Conservation (phyloP, 345 rosid species). For the Syzygium grande region DNA sequence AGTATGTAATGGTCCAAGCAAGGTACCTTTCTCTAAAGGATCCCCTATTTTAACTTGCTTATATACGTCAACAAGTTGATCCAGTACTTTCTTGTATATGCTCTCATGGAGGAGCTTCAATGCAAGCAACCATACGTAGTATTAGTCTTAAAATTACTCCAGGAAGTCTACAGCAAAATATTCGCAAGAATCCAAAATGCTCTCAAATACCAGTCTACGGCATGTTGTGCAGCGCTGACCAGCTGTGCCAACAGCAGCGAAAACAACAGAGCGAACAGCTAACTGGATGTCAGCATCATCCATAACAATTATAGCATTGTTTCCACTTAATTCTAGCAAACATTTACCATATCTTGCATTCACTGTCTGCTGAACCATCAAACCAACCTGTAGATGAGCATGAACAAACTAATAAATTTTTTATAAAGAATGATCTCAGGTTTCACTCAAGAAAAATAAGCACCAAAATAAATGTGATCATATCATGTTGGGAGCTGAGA, state of each 20-base stretch:
- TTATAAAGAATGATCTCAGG: not conserved
- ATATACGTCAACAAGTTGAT: constrained; percentile 67
- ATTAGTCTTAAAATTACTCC: not conserved
- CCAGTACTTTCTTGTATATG: constrained; percentile 56
- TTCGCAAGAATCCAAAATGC: not conserved
- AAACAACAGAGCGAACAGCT: constrained; percentile 81
- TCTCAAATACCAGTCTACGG: constrained; percentile 79
- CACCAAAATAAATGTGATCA: not conserved
- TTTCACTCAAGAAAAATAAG: not conserved
- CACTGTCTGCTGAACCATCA: constrained; percentile 71
- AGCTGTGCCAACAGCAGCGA: constrained; percentile 98
- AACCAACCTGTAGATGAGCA: constrained; percentile 58
- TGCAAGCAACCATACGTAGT: constrained; percentile 8
- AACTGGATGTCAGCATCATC: constrained; percentile 81
- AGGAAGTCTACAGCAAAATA: not conserved
- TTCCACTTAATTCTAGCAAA: constrained; percentile 90
- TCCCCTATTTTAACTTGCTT: constrained; percentile 88
- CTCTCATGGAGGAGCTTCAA: constrained; percentile 84
- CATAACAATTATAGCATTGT: constrained; percentile 93
- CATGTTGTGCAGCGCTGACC: constrained; percentile 99
- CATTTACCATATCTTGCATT: constrained; percentile 82
- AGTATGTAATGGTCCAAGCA: constrained; percentile 89
- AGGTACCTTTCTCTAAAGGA: constrained; percentile 76
- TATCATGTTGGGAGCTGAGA: not conserved
- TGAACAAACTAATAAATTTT: not conserved